phyloP scores from a whole-genome alignment of 2,329 filamentous ascomycete genomes.

The Exserohilum rostratum region DNA sequence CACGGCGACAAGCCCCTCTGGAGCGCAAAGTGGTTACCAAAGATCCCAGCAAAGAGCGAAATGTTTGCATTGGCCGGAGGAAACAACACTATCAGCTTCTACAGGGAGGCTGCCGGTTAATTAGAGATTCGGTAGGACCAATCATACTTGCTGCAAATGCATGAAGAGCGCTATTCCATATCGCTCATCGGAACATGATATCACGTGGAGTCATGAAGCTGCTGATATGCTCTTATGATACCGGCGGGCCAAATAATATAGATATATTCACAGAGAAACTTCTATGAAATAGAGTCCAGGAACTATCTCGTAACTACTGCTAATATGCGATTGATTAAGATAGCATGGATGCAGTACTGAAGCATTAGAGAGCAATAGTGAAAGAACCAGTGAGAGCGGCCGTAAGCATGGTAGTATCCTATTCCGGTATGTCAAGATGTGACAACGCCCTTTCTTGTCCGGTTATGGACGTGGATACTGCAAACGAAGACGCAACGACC shows the following conservation, averaged over 20 bases:
- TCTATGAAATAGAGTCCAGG: too few species aligned
- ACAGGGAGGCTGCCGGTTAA: slow-evolving; percentile 50
- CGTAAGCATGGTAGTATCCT: background rate
- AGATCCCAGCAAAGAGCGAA: slow-evolving; percentile 43
- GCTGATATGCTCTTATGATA: background rate
- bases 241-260: too few species aligned
- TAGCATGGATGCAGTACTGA: too few species aligned
- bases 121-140: background rate
- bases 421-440: fast-evolving
- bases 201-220: background rate
- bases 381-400: too few species aligned
- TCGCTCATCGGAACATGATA: background rate
- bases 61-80: slow-evolving; percentile 51
- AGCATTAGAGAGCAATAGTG: too few species aligned
- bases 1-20: slow-evolving; percentile 68
- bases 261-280: too few species aligned
- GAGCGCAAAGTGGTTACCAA: slow-evolving; percentile 49
- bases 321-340: too few species aligned
- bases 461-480: background rate
- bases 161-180: background rate
- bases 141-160: background rate
- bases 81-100: slow-evolving; percentile 46
- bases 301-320: too few species aligned
- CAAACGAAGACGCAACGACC: background rate
- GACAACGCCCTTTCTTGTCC: background rate